Base-by-base conservation (phyloP, 441 rosid species). In the Gossypium davidsonii region DNA sequence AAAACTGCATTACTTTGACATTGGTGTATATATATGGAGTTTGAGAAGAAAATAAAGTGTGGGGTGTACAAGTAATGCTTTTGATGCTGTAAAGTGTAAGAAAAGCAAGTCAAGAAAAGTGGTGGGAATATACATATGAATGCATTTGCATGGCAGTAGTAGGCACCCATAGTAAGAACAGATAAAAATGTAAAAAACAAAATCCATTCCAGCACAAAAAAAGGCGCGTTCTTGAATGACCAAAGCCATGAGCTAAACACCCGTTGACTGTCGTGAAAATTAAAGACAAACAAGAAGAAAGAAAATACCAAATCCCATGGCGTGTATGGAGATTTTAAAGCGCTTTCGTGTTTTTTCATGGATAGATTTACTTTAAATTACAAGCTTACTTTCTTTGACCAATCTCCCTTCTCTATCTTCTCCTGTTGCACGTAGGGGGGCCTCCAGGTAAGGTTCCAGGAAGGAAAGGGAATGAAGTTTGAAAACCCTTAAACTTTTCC, bases 351-450 rank as follows among this genome's bases (percentile, higher is more conserved):
- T 37, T 15, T 18, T 55, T 55, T 11, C 62, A 37, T 55, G 51
- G 31, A 55, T 15, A 37, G 8, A 3, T 2, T 20, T 10, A 42
- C 46, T 11, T 11, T 44, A 31, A 44, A 44, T 37, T 46, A 6
- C 26, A 34, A 55, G 73, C 52, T 53, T 31, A 17, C 73, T 70
- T 70, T 70, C 51, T 55, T 70, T 70, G 73, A 70, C 73, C 63
- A 70, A 55, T 26, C 59, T 48, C 56, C 20, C 2, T 46, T 26
- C 62, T 69, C 3, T 5, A 20, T 56, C 7, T 55, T 52, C 23
- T 15, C 26, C 44, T 11, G 20, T 18, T 20, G 23, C n/a, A 3
- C 31, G 26, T 18, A 58, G 6, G 4, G 53, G 55, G n/a, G 44
- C n/a, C 20, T 21, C 34, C 21, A 66, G 71, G 39, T 51, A 2